Percentiles rank a stretch among this genome's conserved stretches.
Conservation (phyloP, 148 eudicot genomes). For the Silene conica region DNA sequence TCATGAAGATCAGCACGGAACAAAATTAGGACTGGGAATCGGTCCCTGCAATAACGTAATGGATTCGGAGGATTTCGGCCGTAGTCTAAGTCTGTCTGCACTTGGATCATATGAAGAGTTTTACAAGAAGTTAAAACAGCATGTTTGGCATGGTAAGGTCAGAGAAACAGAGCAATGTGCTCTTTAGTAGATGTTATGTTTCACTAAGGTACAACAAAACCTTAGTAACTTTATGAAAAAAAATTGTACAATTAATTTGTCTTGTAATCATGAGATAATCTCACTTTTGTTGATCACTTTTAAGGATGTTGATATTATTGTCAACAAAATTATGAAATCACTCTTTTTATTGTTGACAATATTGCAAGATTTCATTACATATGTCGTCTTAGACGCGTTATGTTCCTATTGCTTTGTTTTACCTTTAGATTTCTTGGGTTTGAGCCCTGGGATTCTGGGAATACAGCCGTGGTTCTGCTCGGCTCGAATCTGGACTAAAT, state of each 20-base stretch:
- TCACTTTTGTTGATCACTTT: background rate
- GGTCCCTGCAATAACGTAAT: conserved; percentile 32
- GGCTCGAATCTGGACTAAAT: too few relatives aligned
- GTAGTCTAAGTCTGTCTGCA: conserved; percentile 39
- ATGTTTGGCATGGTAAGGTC: conserved; percentile 45
- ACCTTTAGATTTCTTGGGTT: too few relatives aligned
- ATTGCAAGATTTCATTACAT: too few relatives aligned
- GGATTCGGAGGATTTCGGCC: conserved; percentile 41
- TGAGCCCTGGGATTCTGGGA: too few relatives aligned
- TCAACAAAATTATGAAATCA: background rate
- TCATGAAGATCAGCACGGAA: conserved; percentile 26
- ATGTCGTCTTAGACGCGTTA: too few relatives aligned
- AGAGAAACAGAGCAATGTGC: conserved; percentile 48
- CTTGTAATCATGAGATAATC: background rate
- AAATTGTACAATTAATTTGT: background rate
- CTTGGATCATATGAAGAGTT: conserved; percentile 57
- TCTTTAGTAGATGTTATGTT: conserved; percentile 34
- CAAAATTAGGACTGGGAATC: conserved; percentile 35
- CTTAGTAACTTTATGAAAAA: conserved; percentile 31
- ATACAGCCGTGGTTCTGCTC: too few relatives aligned
- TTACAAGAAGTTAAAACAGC: conserved; percentile 42
- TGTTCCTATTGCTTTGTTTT: too few relatives aligned
- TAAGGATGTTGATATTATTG: background rate
- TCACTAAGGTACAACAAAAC: conserved; percentile 29
- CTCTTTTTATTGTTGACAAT: background rate